Evolutionary conservation across 805 yeast species (phyloP).

Genomic region (Spathaspora passalidarum): DNA sequence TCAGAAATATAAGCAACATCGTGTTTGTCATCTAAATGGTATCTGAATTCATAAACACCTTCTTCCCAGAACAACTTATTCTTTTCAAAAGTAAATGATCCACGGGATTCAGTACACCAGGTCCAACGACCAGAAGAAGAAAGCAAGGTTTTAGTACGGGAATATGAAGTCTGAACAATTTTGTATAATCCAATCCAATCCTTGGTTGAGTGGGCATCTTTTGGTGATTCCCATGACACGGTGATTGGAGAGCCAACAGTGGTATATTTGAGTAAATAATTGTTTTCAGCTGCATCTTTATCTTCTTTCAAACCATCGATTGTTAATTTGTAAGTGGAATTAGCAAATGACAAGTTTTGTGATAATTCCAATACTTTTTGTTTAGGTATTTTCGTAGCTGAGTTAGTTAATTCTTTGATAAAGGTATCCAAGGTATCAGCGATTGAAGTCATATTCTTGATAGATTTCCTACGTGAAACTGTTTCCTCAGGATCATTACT

Average conservation of each 20-base stretch:
- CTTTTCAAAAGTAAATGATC: slow-evolving; percentile 48
- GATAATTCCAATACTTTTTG: slow-evolving; percentile 38
- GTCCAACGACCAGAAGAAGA: slow-evolving; percentile 69
- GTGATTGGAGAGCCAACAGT: slow-evolving; percentile 52
- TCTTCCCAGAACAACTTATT: slow-evolving; percentile 57
- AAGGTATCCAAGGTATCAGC: slow-evolving; percentile 47
- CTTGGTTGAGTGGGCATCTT: slow-evolving; percentile 36
- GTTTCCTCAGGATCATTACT: slow-evolving; percentile 15
- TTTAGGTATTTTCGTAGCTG: slow-evolving; percentile 29
- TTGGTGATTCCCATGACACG: slow-evolving; percentile 54
- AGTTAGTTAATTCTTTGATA: slow-evolving; percentile 37
- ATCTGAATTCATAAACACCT: slow-evolving; percentile 73
- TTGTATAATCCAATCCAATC: slow-evolving; percentile 82
- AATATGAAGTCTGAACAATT: slow-evolving; percentile 54
- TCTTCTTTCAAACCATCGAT: slow-evolving; percentile 19
- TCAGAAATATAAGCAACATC: slow-evolving; percentile 63
- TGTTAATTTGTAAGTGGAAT: slow-evolving; percentile 29
- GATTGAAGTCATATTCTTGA: slow-evolving; percentile 37
- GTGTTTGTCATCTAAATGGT: slow-evolving; percentile 65
- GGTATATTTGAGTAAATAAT: slow-evolving; percentile 11
- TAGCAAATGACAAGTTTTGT: slow-evolving; percentile 36
- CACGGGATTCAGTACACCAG: slow-evolving; percentile 29
- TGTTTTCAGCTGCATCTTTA: slow-evolving; percentile 2
- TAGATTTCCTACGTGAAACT: slow-evolving; percentile 17
- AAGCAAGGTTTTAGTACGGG: slow-evolving; percentile 54